Conservation (phyloP, 2,329 filamentous ascomycete species). For the Venturia oleaginea region DNA sequence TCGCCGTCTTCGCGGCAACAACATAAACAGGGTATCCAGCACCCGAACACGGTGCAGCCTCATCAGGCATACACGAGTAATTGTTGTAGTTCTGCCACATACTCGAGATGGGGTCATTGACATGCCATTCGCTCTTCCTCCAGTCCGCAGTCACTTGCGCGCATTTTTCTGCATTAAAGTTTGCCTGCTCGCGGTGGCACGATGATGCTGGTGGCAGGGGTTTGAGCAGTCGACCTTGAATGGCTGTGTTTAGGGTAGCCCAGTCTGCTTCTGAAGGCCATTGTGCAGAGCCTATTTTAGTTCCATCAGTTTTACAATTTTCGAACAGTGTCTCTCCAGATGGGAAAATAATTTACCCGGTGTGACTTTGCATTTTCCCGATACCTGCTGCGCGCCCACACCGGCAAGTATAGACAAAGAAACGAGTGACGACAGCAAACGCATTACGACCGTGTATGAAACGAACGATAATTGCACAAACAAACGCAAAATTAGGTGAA, state of each 20-base stretch:
- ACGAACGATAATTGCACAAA: neutral
- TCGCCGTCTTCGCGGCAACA: constrained; percentile 8
- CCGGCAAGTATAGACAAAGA: neutral
- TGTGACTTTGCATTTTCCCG: neutral
- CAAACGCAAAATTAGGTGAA: neutral
- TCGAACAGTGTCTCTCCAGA: no score
- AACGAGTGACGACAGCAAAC: neutral
- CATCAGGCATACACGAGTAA: constrained; percentile 13
- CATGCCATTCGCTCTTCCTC: neutral
- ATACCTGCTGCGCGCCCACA: neutral
- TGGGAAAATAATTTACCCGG: neutral
- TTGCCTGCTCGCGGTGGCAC: constrained; percentile 4
- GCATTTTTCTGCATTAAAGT: constrained; percentile 1
- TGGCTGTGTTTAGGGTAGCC: constrained; percentile 1
- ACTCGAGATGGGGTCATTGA: constrained; percentile 3
- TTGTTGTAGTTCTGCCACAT: constrained; percentile 15
- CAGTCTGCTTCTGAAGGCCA: constrained; percentile 14
- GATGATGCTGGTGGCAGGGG: constrained; percentile 8
- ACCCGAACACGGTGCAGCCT: neutral
- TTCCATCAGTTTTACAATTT: neutral
- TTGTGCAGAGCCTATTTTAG: constrained; percentile 6
- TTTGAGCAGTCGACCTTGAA: constrained; percentile 9
- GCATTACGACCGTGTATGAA: neutral
- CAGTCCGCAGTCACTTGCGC: neutral
- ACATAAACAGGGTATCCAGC: constrained; percentile 13